These are phyloP conservation scores for Panaeolus papilionaceus DNA, from an alignment of 768 basidiomycete genomes.

Conservation along the genomic window DNA sequence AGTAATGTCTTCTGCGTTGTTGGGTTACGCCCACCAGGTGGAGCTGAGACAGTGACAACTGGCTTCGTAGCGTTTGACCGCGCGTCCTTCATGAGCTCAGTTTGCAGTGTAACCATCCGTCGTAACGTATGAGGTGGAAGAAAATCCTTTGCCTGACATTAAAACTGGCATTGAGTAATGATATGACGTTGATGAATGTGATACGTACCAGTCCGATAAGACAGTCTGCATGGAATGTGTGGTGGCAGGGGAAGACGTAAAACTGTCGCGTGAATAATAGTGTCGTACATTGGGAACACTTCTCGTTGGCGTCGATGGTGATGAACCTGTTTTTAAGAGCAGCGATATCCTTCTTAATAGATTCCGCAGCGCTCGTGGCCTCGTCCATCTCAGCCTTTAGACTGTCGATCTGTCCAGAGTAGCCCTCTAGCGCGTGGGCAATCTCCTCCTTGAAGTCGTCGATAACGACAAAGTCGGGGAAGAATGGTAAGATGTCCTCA, in stretches of 20 bases:
- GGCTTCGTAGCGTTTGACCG: conserved; percentile 39
- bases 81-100: conserved; percentile 72
- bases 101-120: conserved; percentile 86
- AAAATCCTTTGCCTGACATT: conserved; percentile 87
- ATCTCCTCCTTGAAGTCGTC: conserved; percentile 99
- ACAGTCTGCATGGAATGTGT: conserved; percentile 98
- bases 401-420: conserved; percentile 87
- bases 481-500: conserved; percentile 98
- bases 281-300: conserved; percentile 81
- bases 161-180: conserved; percentile 19
- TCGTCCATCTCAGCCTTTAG: conserved; percentile 97
- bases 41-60: conserved; percentile 30
- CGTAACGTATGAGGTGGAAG: conserved; percentile 83
- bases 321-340: conserved; percentile 89
- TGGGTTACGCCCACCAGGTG: conserved; percentile 47
- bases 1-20: conserved; percentile 63
- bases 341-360: conserved; percentile 91
- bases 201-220: conserved; percentile 86
- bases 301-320: conserved; percentile 87
- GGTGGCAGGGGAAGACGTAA: conserved; percentile 98
- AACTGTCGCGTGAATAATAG: conserved; percentile 88
- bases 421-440: conserved; percentile 92
- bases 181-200: neutral
- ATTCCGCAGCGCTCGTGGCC: conserved; percentile 88
- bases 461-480: conserved; percentile 99